phyloP scores from a whole-genome alignment of 345 rosid species.

The Eucalyptus marginata region DNA sequence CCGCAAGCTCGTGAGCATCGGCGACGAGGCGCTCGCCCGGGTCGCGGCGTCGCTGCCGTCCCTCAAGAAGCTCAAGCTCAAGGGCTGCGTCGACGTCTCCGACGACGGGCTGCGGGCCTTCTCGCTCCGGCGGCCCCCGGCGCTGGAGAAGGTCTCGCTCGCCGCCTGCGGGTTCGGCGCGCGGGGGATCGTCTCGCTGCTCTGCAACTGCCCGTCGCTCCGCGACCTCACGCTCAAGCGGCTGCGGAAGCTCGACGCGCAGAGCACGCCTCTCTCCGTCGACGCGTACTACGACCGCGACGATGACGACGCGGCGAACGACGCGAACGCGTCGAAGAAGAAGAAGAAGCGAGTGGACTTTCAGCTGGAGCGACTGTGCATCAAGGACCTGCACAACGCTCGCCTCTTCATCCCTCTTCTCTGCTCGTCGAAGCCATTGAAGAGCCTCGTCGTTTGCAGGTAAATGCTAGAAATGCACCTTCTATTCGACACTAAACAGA shows the following conservation, averaged over 20 bases:
- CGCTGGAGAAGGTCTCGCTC: conserved; percentile 14
- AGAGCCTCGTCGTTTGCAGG: conserved; percentile 9
- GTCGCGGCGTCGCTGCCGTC: conserved; percentile 7
- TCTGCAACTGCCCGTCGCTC: conserved; percentile 22
- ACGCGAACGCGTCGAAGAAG: not conserved
- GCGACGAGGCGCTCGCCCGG: conserved; percentile 2
- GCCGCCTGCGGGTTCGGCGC: conserved; percentile 23
- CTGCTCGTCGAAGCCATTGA: conserved; percentile 1
- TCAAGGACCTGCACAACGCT: conserved; percentile 35
- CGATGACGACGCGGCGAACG: not conserved
- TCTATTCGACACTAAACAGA: not conserved
- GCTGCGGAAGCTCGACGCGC: conserved; percentile 25
- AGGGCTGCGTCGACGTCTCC: conserved; percentile 23
- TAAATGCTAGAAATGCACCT: not conserved
- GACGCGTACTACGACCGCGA: not conserved
- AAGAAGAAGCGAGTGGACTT: not conserved
- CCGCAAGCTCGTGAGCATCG: conserved; percentile 23
- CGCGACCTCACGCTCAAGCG: conserved; percentile 30
- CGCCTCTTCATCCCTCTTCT: conserved; percentile 21
- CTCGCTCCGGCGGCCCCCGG: conserved; percentile 7
- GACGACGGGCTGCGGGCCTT: conserved; percentile 17
- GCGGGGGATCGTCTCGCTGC: conserved; percentile 14
- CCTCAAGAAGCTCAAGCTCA: conserved; percentile 27
- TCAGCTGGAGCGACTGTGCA: conserved; percentile 11
- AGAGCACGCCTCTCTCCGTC: conserved; percentile 10